These are phyloP conservation scores for Trypanosoma conorhini DNA, from an alignment of 208 protist genomes.

Conservation along the genomic window DNA sequence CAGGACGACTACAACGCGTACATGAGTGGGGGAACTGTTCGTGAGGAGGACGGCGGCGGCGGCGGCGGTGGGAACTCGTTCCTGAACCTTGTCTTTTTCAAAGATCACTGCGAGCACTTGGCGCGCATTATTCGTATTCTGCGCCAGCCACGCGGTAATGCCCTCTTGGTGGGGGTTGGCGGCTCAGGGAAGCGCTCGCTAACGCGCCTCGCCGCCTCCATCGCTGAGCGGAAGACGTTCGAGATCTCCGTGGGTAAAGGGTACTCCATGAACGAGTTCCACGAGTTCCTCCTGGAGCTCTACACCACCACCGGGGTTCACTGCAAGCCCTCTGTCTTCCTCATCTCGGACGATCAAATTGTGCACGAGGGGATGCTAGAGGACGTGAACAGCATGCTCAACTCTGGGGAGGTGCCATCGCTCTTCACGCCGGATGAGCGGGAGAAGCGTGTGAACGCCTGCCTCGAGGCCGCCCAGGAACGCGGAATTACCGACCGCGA, in stretches of 20 bases:
- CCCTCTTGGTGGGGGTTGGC: slow-evolving; percentile 97
- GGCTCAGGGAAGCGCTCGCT: slow-evolving; percentile 97
- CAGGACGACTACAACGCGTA: slow-evolving; percentile 93
- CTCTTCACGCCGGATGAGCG: slow-evolving; percentile 96
- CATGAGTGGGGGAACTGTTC: slow-evolving; percentile 30
- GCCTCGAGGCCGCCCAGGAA: slow-evolving; percentile 85
- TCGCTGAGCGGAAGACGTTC: slow-evolving; percentile 90
- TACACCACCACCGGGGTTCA: slow-evolving; percentile 92
- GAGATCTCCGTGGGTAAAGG: slow-evolving; percentile 93
- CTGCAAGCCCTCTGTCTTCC: slow-evolving; percentile 89
- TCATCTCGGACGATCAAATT: slow-evolving; percentile 97
- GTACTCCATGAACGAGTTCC: slow-evolving; percentile 93
- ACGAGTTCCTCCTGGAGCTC: slow-evolving; percentile 91
- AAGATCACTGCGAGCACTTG: slow-evolving; percentile 96
- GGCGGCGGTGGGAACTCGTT: slow-evolving; percentile 6
- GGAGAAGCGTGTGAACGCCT: slow-evolving; percentile 95
- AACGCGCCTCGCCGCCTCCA: slow-evolving; percentile 92
- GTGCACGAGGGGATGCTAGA: slow-evolving; percentile 96
- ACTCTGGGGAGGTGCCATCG: slow-evolving; percentile 97
- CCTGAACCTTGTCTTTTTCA: slow-evolving; percentile 93
- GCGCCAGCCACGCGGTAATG: slow-evolving; percentile 96
- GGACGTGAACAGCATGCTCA: slow-evolving; percentile 98
- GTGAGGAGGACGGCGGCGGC: slow-evolving; percentile 38
- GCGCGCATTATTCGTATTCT: slow-evolving; percentile 96
- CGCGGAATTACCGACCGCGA: slow-evolving; percentile 90